These are phyloP conservation scores for Mucor mucedo DNA, from an alignment of 371 early-diverging fungal species.

Conservation along the genomic window DNA sequence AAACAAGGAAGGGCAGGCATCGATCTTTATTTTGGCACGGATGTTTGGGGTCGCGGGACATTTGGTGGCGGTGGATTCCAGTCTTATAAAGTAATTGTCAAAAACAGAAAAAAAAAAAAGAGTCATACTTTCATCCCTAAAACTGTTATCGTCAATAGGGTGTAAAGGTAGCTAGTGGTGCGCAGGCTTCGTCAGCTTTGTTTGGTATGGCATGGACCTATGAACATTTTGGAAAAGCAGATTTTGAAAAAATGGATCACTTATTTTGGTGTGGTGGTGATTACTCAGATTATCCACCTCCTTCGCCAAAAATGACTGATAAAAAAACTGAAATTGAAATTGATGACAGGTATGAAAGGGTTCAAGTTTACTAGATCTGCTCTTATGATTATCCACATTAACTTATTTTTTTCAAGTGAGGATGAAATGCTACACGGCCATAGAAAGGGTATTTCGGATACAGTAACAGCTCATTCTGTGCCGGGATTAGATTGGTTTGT, in stretches of 20 bases:
- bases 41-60: conserved; percentile 70
- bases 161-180: conserved; percentile 45
- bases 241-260: conserved; percentile 55
- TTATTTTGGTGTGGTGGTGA: conserved; percentile 60
- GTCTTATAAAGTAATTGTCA: conserved; percentile 29
- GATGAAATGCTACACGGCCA: conserved; percentile 18
- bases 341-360: conserved; percentile 15
- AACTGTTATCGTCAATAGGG: conserved; percentile 23
- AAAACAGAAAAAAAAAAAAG: neutral
- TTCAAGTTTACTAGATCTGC: neutral
- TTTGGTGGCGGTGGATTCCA: conserved; percentile 68
- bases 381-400: neutral
- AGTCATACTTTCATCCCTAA: no score
- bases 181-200: conserved; percentile 55
- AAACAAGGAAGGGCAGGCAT: conserved; percentile 28
- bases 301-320: neutral
- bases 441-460: conserved; percentile 27
- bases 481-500: conserved; percentile 53
- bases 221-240: conserved; percentile 48
- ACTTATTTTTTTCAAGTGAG: conserved; percentile 13
- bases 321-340: conserved; percentile 7
- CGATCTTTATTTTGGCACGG: conserved; percentile 67
- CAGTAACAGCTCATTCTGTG: conserved; percentile 17
- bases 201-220: conserved; percentile 71
- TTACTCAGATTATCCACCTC: conserved; percentile 29